Evolutionary conservation across 768 basidiomycete species (phyloP).

Genomic region (Termitomyces sp.): DNA sequence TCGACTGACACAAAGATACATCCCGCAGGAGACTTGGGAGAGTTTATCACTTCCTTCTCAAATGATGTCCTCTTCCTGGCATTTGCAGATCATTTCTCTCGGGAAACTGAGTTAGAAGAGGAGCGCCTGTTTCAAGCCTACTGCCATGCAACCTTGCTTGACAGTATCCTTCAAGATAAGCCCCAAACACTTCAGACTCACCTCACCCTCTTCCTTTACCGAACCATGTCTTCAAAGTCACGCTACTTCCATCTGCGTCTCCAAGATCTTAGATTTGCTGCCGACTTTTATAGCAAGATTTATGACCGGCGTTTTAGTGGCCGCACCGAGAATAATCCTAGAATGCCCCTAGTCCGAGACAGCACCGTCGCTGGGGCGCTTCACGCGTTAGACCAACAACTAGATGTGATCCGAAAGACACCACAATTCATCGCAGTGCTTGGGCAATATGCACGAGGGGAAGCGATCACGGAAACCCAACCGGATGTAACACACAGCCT

Average conservation of each 20-base stretch:
- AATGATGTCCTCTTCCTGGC: conserved; percentile 77
- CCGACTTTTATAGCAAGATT: conserved; percentile 74
- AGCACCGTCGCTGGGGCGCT: conserved; percentile 66
- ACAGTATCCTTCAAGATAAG: conserved; percentile 91
- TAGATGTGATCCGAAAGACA: conserved; percentile 42
- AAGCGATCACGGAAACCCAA: conserved; percentile 30
- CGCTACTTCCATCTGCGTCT: conserved; percentile 65
- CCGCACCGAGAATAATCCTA: conserved; percentile 57
- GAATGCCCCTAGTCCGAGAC: conserved; percentile 70
- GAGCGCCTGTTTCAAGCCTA: conserved; percentile 68
- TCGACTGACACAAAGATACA: conserved; percentile 63
- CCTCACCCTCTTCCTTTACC: conserved; percentile 66
- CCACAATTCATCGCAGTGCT: conserved; percentile 43
- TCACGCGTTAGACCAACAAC: conserved; percentile 56
- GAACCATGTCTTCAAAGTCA: conserved; percentile 54
- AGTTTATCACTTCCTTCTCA: conserved; percentile 86
- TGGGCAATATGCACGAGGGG: conserved; percentile 55
- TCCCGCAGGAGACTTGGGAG: conserved; percentile 70
- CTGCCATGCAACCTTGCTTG: conserved; percentile 74
- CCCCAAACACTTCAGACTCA: conserved; percentile 74
- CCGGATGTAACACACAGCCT: conserved; percentile 38
- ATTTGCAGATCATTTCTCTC: conserved; percentile 77
- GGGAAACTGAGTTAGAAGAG: conserved; percentile 53
- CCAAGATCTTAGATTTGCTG: conserved; percentile 71
- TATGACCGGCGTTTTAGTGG: conserved; percentile 77